phyloP scores from a whole-genome alignment of 78 protist genomes.

The Protostelium mycophagum region DNA sequence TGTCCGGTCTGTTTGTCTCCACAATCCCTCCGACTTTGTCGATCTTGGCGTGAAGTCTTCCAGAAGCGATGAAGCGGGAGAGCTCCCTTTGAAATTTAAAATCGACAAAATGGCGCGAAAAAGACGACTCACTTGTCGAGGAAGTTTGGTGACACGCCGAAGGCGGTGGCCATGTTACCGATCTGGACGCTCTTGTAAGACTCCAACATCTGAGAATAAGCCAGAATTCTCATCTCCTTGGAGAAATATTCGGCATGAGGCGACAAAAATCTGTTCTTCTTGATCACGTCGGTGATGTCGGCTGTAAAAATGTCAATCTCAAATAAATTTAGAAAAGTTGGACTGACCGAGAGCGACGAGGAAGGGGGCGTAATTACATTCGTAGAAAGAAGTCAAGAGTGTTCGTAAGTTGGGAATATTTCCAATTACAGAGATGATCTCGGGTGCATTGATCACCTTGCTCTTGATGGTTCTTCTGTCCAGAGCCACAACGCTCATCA shows the following conservation, averaged over 20 bases:
- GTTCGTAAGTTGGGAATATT: slow-evolving; percentile 43
- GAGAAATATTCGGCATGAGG: slow-evolving; percentile 76
- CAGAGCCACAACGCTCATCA: slow-evolving; percentile 62
- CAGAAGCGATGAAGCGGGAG: slow-evolving; percentile 81
- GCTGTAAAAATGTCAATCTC: slow-evolving; percentile 11
- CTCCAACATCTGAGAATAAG: slow-evolving; percentile 88
- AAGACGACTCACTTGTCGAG: slow-evolving; percentile 61
- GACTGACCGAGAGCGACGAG: slow-evolving; percentile 63
- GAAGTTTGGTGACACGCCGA: slow-evolving; percentile 82
- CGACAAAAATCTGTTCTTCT: slow-evolving; percentile 55
- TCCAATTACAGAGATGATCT: slow-evolving; percentile 73
- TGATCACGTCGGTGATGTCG: slow-evolving; percentile 56
- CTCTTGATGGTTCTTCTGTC: slow-evolving; percentile 61
- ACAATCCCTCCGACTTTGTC: slow-evolving; percentile 90
- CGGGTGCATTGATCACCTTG: slow-evolving; percentile 89
- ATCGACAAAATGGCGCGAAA: neutral
- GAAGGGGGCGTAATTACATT: slow-evolving; percentile 80
- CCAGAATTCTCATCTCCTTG: slow-evolving; percentile 87
- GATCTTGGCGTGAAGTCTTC: slow-evolving; percentile 85
- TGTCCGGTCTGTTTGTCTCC: slow-evolving; percentile 87
- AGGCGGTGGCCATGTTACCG: slow-evolving; percentile 81
- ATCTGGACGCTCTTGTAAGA: slow-evolving; percentile 86
- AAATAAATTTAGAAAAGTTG: neutral
- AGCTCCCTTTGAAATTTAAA: slow-evolving; percentile 54
- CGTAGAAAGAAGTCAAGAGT: slow-evolving; percentile 66